Conservation (phyloP, 306 rosid species). For the Nissolia schottii region DNA sequence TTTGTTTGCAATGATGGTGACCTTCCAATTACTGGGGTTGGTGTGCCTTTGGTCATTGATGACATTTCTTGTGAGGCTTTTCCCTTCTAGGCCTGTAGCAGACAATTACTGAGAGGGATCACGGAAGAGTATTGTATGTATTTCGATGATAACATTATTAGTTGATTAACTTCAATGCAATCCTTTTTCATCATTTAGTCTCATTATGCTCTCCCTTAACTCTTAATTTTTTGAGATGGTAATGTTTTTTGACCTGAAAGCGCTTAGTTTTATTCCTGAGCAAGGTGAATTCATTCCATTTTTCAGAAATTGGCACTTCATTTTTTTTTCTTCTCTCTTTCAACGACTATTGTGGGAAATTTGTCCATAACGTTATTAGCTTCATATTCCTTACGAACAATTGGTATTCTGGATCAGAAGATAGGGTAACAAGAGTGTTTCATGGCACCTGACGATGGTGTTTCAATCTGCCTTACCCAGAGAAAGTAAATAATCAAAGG, state of each 20-base stretch:
- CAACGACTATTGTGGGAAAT: background rate
- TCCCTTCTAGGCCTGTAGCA: slow-evolving; percentile 87
- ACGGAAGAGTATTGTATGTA: slow-evolving; percentile 26
- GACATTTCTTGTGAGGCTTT: slow-evolving; percentile 86
- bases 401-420: background rate
- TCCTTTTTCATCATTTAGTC: background rate
- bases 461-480: background rate
- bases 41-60: slow-evolving; percentile 83
- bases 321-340: background rate
- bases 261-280: background rate
- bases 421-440: background rate
- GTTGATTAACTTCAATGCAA: slow-evolving; percentile 3
- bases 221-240: background rate
- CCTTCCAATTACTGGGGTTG: slow-evolving; percentile 55
- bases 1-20: slow-evolving; percentile 54
- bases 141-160: background rate
- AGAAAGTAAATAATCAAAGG: background rate
- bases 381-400: background rate
- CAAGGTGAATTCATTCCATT: background rate
- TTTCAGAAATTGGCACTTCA: background rate
- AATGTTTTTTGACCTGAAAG: background rate
- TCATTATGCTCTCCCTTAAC: background rate
- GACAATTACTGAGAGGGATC: slow-evolving; percentile 61
- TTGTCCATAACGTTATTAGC: background rate
- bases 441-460: background rate